Evolutionary conservation across 176 grass and related monocot species (phyloP), one percentile per base, ranked within the genome.

Genomic region (Eragrostis curvula): DNA sequence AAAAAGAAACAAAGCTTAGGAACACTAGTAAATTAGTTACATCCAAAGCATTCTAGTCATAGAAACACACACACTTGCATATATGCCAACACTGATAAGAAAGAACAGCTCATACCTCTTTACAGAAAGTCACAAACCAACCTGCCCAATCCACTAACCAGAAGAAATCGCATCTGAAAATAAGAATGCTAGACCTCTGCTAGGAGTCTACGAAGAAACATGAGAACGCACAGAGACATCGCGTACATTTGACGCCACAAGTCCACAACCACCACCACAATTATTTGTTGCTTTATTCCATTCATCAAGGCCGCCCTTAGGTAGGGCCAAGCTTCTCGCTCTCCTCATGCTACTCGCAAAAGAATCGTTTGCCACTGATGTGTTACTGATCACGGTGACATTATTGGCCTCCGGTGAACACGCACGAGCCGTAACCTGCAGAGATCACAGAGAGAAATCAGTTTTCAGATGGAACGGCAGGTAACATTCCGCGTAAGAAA

Each of bases 371-470:
- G 32, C 55, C 71, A 25, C 5, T 17, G 41, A 63, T 72, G 3
- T 12, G 47, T 52, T 5, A 39, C 12, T 60, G 8, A 2, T 77
- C 3, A 2, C n/a, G 12, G 15, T 30, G 9, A 1, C 7, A 85
- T 90, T 51, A 92, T 71, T 90, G 87, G 81, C 87, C 87, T 59
- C 90, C 90, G 5, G 90, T 87, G 84, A 84, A 96, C 32, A 88
- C 90, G 46, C 93, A 96, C 15, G 87, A 76, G 29, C 78, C 83
- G 25, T 96, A 96, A 81, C 93, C 93, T 96, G 85, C 79, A 87
- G 23, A 59, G 12, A 66, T 11, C 50, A 68, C 18, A 24, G 32
- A 78, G 51, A 44, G 7, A 60, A 18, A 72, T 9, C 3, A 20
- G 23, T 9, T 58, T 16, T 40, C 3, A 21, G 11, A 36, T 36